Percentiles rank a stretch among this genome's conserved stretches.
Conservation (phyloP, 2,329 filamentous ascomycete species). For the Ceratocystis cacaofunesta region DNA sequence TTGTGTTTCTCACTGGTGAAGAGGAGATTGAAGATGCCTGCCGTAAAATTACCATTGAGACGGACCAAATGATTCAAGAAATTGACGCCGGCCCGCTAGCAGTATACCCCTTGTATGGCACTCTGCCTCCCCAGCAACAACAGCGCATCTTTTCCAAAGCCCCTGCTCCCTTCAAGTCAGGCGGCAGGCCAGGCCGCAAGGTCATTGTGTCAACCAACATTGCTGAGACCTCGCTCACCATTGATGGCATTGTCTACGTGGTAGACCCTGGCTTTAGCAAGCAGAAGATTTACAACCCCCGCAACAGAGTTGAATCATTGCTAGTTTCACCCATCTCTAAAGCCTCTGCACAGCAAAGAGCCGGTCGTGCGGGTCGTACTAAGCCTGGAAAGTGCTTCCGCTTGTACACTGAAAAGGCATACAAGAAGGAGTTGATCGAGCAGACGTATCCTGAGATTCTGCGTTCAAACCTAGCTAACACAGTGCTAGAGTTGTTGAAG, state of each 20-base stretch:
- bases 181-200: conserved; percentile 81
- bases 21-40: conserved; percentile 97
- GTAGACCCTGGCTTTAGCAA: conserved; percentile 99
- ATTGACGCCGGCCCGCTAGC: conserved; percentile 79
- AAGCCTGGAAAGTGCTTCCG: conserved; percentile 97
- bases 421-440: conserved; percentile 95
- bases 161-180: conserved; percentile 54
- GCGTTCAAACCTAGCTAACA: conserved; percentile 85
- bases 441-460: conserved; percentile 95
- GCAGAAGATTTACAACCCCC: conserved; percentile 97
- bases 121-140: conserved; percentile 80
- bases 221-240: conserved; percentile 91
- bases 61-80: conserved; percentile 81
- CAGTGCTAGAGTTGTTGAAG: conserved; percentile 93
- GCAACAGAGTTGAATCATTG: conserved; percentile 88
- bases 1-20: conserved; percentile 92
- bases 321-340: conserved; percentile 97
- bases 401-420: conserved; percentile 85
- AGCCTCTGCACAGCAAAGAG: conserved; percentile 89
- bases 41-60: conserved; percentile 78
- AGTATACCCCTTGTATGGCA: conserved; percentile 89
- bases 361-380: conserved; percentile 97
- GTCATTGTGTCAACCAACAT: conserved; percentile 94
- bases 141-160: conserved; percentile 90
- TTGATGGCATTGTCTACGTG: conserved; percentile 97